Evolutionary conservation across 768 basidiomycete genomes (phyloP).

Genomic region (Lactarius sanguifluus): DNA sequence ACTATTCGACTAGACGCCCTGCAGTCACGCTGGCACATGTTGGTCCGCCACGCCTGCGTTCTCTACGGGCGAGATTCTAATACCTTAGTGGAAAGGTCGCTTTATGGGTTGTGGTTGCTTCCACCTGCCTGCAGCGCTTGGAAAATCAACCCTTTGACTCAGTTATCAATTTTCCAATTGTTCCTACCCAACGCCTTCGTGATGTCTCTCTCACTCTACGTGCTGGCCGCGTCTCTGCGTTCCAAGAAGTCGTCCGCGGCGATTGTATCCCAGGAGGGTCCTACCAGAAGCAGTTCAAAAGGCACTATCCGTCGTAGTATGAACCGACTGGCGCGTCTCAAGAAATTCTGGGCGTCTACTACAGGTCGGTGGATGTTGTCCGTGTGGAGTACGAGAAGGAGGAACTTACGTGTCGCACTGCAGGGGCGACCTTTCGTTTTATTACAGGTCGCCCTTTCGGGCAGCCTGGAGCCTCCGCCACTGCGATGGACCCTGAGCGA

Average conservation of each 20-base stretch:
- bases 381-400: not conserved
- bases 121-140: not conserved
- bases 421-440: constrained; percentile 8
- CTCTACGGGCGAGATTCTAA: constrained; percentile 1
- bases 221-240: constrained; percentile 21
- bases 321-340: constrained; percentile 9
- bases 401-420: not conserved
- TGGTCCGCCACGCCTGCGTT: not conserved
- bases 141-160: not conserved
- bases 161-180: not conserved
- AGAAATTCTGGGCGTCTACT: constrained; percentile 2
- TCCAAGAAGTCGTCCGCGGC: not conserved
- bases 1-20: not conserved
- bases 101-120: not conserved
- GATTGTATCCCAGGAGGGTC: constrained; percentile 3
- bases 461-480: not conserved
- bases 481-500: not conserved
- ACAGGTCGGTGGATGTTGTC: constrained; percentile 6
- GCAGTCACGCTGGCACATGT: not conserved
- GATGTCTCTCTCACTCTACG: constrained; percentile 8
- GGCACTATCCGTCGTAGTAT: not conserved
- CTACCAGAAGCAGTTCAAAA: not conserved
- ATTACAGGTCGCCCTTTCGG: not conserved
- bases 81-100: not conserved
- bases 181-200: not conserved